Evolutionary conservation across 257 asterid genomes (phyloP), one percentile per base, ranked within the genome.

Genomic region (Scutellaria galericulata): DNA sequence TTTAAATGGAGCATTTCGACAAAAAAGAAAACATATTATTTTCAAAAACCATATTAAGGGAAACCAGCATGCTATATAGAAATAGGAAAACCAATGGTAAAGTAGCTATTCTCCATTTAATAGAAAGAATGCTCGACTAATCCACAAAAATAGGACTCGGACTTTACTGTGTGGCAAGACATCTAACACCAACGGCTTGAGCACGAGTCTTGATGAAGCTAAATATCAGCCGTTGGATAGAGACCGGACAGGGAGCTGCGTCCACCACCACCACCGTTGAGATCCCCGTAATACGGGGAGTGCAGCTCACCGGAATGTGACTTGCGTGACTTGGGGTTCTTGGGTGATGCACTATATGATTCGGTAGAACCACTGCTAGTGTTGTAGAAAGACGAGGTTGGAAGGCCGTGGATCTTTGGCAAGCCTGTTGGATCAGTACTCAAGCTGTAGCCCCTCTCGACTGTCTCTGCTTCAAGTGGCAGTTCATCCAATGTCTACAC

Each of bases 331-430:
- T 64, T 87, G 1, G 79, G 74, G 78, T 75, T 74, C 55, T 70
- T 88, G 4, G 96, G 96, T 2, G 92, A 84, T 37, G 91, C 82
- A 11, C 77, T 48, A 39, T 83, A 88, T 39, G 89, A 84, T 15
- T 88, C 99, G 0, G 81, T 47, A 2, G 87, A 80, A 62, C 92
- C 90, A 51, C 86, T 76, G 79, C 84, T 81, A 1, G 78, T 80
- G 75, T 77, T 74, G 37, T 88, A 86, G 47, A 86, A 63, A 12
- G 97, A 92, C 13, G 99, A 88, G 73, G 93, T 67, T 8, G 98
- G 96, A 75, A 95, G 94, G 69, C 97, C 98, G 11, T 86, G 92
- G 78, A 95, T 92, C 90, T 80, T 90, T 22, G 98, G 99, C 71
- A 95, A 83, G 61, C 99, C 98, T 1, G 97, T 95, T 2, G 85